Base-by-base conservation (phyloP, 2,329 filamentous ascomycete species). In the Xylaria sp. region DNA sequence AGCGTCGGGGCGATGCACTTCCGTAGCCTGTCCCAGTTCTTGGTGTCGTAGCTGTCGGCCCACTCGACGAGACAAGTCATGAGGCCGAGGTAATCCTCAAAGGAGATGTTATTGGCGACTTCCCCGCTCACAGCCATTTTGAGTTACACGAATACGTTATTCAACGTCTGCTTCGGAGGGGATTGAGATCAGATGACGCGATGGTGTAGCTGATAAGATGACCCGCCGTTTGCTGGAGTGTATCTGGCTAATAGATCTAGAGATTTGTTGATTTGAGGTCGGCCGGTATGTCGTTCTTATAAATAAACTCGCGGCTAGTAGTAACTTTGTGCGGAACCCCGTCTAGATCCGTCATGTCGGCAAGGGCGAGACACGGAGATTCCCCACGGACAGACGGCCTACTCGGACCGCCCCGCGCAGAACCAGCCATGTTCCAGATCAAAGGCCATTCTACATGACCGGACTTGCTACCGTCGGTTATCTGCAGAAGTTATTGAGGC, bases 31-130 rank as follows among this genome's bases (percentile, higher is more conserved):
- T 82, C 79, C 88, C 88, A 90, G 80, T 90, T 85, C 80, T 91
- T 91, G 78, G 82, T 85, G 78, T 90, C 87, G 79, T 89, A 90
- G 80, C 85, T 88, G 76, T 90, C 87, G 68, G 87, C 87, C 88
- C 88, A 90, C 72, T 90, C 85, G 78, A 87, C 72, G 21, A 79
- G 62, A 51, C 77, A 78, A 53, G 74, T 70, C 70, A 69, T 75
- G 3, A 79, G 73, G 32, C 76, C 78, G 60, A 78, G 76, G 65
- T 76, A 78, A 61, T 79, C 75, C 10, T 77, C 75, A 55, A 77
- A 77, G 16, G 71, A 69, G 63, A 77, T 76, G 48, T 72, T 58
- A n/a, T 58, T 53, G 21, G 21, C 47, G 8, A n/a, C 3, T 53
- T 47, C 42, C 1, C n/a, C 47, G 27, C 10, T 62, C 25, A 35